These are phyloP conservation scores for Tetrahymena thermophila DNA, from an alignment of 73 alveolate species.

Conservation along the genomic window DNA sequence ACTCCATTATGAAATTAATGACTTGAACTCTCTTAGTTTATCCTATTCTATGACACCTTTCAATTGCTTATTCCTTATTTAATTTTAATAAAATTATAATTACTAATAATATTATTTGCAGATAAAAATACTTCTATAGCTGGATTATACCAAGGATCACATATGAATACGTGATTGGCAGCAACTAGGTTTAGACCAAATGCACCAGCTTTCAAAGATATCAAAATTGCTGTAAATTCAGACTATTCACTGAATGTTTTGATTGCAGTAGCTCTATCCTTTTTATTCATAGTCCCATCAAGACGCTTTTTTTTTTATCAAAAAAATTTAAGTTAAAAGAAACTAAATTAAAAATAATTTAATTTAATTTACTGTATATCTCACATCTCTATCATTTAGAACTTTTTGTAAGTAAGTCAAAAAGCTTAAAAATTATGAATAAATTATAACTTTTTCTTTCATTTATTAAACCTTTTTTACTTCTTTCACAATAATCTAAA, in stretches of 20 bases:
- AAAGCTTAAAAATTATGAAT: constrained; percentile 6
- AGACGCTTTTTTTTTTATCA: background rate
- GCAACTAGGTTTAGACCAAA: constrained; percentile 18
- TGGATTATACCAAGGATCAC: constrained; percentile 48
- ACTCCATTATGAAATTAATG: constrained; percentile 11
- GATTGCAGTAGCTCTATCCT: constrained; percentile 18
- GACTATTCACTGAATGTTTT: background rate
- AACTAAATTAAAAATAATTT: background rate
- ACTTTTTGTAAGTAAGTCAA: background rate
- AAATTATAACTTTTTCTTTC: constrained; percentile 24
- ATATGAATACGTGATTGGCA: constrained; percentile 26
- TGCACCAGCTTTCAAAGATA: constrained; percentile 43
- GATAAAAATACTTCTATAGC: constrained; percentile 17
- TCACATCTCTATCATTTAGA: background rate
- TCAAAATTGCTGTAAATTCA: constrained; percentile 5
- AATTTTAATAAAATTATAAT: background rate
- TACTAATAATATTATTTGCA: background rate
- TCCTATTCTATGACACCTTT: constrained; percentile 39
- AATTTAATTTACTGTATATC: background rate
- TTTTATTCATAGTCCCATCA: constrained; percentile 25
- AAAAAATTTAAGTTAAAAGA: too few species aligned
- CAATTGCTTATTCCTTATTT: constrained; percentile 30
- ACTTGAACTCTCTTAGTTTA: constrained; percentile 7
- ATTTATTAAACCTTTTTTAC: background rate
- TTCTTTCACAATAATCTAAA: constrained; percentile 10